phyloP scores from a whole-genome alignment of 345 rosid genomes.

The Kandelia obovata region DNA sequence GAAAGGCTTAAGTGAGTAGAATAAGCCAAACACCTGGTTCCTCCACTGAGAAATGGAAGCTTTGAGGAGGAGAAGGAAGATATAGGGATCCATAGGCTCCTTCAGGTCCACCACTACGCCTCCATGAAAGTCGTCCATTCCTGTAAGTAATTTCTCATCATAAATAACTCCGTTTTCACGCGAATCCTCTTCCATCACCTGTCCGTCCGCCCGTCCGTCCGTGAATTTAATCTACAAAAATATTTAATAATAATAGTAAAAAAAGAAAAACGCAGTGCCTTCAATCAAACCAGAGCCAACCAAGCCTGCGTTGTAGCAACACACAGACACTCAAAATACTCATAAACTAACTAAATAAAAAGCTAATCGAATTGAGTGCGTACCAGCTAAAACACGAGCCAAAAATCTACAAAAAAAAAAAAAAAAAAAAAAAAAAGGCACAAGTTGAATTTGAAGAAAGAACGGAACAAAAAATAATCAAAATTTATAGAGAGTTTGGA shows the following conservation, averaged over 20 bases:
- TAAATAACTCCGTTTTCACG: constrained; percentile 30
- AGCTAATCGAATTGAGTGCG: too few relatives aligned
- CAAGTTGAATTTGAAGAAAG: neutral
- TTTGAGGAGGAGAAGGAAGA: constrained; percentile 38
- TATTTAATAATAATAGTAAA: neutral
- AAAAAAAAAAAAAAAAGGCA: too few relatives aligned
- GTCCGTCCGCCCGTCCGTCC: neutral
- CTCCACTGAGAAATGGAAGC: constrained; percentile 49
- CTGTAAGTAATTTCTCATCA: constrained; percentile 39
- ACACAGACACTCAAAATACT: neutral
- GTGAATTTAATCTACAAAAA: constrained; percentile 11
- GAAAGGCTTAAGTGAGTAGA: neutral
- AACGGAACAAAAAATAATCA: too few relatives aligned
- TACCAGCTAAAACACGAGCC: too few relatives aligned
- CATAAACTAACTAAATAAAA: neutral
- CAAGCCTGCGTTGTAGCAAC: neutral
- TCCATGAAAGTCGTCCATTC: constrained; percentile 44
- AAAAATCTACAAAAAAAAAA: too few relatives aligned
- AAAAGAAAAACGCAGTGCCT: neutral
- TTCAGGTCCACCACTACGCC: constrained; percentile 61
- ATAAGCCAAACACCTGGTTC: constrained; percentile 36
- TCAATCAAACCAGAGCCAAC: too few relatives aligned
- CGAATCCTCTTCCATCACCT: too few relatives aligned
- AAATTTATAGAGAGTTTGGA: neutral
- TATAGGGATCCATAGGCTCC: constrained; percentile 41